These are phyloP conservation scores for Spinacia oleracea DNA, from an alignment of 179 eudicot species.

Conservation along the genomic window DNA sequence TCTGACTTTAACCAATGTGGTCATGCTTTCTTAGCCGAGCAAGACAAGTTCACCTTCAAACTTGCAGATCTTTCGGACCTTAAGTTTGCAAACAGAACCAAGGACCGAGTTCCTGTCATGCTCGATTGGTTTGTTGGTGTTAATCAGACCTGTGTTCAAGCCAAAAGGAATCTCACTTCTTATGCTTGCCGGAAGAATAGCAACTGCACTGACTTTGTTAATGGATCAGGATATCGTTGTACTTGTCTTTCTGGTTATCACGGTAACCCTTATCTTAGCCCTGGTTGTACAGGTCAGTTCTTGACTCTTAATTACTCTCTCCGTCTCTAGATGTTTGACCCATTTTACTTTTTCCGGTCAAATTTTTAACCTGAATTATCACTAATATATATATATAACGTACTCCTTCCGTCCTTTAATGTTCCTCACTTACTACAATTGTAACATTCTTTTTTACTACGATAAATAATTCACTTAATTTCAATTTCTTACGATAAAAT, in stretches of 20 bases:
- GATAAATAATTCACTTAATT: too few species aligned
- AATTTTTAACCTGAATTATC: too few species aligned
- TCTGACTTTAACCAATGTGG: constrained; percentile 4
- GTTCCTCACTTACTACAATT: too few species aligned
- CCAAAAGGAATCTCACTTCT: constrained; percentile 11
- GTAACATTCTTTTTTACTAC: too few species aligned
- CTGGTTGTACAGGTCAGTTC: constrained; percentile 43
- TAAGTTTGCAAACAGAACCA: background rate
- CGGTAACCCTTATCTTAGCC: constrained; percentile 48
- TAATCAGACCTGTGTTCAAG: constrained; percentile 30
- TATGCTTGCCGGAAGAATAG: constrained; percentile 37
- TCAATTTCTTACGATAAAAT: too few species aligned
- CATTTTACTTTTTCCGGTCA: too few species aligned
- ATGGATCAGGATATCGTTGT: constrained; percentile 41
- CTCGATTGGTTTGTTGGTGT: constrained; percentile 48
- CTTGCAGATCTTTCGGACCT: constrained; percentile 13
- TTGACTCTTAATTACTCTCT: too few species aligned
- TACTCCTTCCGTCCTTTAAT: too few species aligned
- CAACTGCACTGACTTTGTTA: constrained; percentile 18
- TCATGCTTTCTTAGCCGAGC: constrained; percentile 29
- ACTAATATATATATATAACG: too few species aligned
- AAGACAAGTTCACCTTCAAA: constrained; percentile 27
- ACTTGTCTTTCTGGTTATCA: constrained; percentile 38
- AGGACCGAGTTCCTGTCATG: constrained; percentile 28
- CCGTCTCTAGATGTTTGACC: too few species aligned